Evolutionary conservation across 164 flowering plant species (phyloP).

Genomic region (Chimonanthus praecox): DNA sequence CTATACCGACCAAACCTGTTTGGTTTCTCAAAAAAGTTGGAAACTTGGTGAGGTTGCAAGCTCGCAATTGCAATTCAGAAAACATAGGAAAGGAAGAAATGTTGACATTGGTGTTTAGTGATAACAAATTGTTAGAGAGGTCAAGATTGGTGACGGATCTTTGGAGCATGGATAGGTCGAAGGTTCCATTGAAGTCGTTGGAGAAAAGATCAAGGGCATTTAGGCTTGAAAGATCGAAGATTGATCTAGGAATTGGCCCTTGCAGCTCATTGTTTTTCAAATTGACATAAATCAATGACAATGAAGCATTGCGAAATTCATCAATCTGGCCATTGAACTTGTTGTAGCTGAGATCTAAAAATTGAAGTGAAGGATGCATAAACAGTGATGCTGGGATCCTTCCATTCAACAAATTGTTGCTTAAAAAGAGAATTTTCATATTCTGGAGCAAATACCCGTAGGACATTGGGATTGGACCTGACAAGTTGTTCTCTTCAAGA

Average conservation of each 20-base stretch:
- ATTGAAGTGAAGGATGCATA: neutral
- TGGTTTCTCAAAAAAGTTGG: conserved; percentile 33
- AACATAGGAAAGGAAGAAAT: conserved; percentile 14
- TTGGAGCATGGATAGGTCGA: conserved; percentile 4
- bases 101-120: neutral
- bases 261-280: conserved; percentile 23
- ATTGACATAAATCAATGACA: conserved; percentile 14
- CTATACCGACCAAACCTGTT: conserved; percentile 16
- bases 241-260: conserved; percentile 29
- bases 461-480: conserved; percentile 2
- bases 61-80: conserved; percentile 27
- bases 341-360: neutral
- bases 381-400: neutral
- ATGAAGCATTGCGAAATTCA: conserved; percentile 12
- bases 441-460: neutral
- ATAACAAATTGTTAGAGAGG: conserved; percentile 29
- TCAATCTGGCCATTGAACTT: conserved; percentile 16
- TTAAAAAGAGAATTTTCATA: neutral
- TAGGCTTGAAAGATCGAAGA: conserved; percentile 23
- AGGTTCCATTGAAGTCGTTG: conserved; percentile 12
- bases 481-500: neutral
- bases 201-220: conserved; percentile 20
- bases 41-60: conserved; percentile 27
- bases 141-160: conserved; percentile 20
- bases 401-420: neutral